phyloP scores from a whole-genome alignment of 2,329 filamentous ascomycete genomes.

The Colletotrichum cordylinicola region DNA sequence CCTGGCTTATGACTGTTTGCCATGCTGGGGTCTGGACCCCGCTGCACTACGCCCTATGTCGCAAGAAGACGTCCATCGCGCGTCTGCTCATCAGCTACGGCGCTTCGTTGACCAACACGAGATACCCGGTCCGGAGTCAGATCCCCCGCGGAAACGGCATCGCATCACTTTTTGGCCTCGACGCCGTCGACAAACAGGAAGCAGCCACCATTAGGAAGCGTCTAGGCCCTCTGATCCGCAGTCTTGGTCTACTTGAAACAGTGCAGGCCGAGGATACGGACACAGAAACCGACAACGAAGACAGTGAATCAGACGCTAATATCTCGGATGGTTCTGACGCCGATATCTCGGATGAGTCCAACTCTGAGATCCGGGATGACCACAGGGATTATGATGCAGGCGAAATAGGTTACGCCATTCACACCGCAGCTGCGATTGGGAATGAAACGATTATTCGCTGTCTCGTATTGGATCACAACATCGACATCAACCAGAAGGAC shows the following conservation, averaged over 20 bases:
- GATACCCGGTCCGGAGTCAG: not conserved
- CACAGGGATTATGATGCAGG: not conserved
- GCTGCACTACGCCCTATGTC: not conserved
- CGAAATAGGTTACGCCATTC: not conserved
- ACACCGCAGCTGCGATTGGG: rapidly evolving
- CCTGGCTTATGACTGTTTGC: too few relatives aligned
- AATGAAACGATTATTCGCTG: rapidly evolving
- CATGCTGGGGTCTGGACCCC: not conserved
- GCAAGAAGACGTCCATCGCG: rapidly evolving
- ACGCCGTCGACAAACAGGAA: rapidly evolving
- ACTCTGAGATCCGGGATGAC: too few relatives aligned
- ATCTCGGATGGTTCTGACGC: too few relatives aligned
- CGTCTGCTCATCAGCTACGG: not conserved
- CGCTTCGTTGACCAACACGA: not conserved
- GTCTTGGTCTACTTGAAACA: rapidly evolving
- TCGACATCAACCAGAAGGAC: not conserved
- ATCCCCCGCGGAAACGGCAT: not conserved
- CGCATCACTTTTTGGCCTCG: not conserved
- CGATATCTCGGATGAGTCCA: too few relatives aligned
- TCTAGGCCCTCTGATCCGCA: rapidly evolving
- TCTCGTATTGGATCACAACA: rapidly evolving
- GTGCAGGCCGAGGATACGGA: not conserved
- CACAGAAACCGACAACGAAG: rapidly evolving
- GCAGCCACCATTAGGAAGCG: rapidly evolving
- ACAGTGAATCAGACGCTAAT: not conserved